phyloP scores from a whole-genome alignment of 2,329 filamentous ascomycete species.

The Calonectria pseudoreteaudii region DNA sequence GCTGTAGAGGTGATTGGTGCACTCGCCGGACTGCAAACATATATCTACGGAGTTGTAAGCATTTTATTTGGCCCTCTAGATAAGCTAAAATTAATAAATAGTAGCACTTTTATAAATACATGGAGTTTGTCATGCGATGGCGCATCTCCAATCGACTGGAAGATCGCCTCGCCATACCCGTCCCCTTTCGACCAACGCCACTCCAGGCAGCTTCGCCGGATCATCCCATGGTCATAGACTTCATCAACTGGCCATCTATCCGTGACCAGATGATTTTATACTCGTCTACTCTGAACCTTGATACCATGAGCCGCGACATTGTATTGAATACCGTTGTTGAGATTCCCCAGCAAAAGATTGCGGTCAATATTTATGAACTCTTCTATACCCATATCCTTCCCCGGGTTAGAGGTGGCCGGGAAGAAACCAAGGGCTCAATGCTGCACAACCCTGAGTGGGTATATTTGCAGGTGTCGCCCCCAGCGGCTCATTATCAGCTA shows the following conservation, averaged over 20 bases:
- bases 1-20: constrained; percentile 11
- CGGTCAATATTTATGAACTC: constrained; percentile 10
- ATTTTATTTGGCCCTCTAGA: background rate
- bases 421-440: background rate
- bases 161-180: background rate
- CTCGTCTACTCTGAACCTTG: background rate
- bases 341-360: background rate
- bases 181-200: constrained; percentile 11
- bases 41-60: constrained; percentile 13
- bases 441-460: constrained; percentile 9
- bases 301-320: constrained; percentile 15
- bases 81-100: background rate
- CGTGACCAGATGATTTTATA: constrained; percentile 18
- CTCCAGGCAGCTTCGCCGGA: background rate
- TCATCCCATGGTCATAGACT: constrained; percentile 13
- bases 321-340: constrained; percentile 14
- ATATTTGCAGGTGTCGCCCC: background rate
- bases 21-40: background rate
- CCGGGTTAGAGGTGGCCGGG: background rate
- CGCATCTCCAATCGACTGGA: background rate
- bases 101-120: constrained; percentile 10
- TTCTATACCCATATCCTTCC: constrained; percentile 8
- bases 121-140: constrained; percentile 12
- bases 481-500: background rate
- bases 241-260: constrained; percentile 19